Conservation (phyloP, 106 monocot species). For the Dendrobium nobile region DNA sequence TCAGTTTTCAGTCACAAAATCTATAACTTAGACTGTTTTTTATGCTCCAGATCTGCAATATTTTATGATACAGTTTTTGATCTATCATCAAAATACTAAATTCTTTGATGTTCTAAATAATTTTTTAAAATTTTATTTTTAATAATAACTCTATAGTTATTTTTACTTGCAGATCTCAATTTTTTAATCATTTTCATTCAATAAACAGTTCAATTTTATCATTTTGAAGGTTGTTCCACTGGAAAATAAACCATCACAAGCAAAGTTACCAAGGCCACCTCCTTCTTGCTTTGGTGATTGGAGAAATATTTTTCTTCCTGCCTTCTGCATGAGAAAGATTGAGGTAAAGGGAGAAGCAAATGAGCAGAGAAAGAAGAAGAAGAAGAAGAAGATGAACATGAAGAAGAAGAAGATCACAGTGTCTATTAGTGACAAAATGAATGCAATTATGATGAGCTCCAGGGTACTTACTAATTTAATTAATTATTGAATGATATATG, state of each 20-base stretch:
- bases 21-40: no score
- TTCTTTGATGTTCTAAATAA: no score
- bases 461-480: background rate
- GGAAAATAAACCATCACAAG: background rate
- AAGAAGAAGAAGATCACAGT: background rate
- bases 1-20: no score
- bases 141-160: no score
- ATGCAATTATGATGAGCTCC: conserved; percentile 7
- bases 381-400: background rate
- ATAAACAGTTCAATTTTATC: no score
- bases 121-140: no score
- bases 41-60: no score
- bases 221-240: background rate
- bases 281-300: conserved; percentile 9
- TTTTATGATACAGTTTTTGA: no score
- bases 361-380: background rate
- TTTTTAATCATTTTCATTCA: no score
- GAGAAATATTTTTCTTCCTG: background rate
- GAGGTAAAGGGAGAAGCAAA: background rate
- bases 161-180: no score
- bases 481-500: background rate
- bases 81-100: no score
- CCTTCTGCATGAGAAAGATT: background rate
- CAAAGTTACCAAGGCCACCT: background rate
- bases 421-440: background rate